These are phyloP conservation scores for Penicillium flavigenum DNA, from an alignment of 495 filamentous ascomycete genomes.

Conservation along the genomic window DNA sequence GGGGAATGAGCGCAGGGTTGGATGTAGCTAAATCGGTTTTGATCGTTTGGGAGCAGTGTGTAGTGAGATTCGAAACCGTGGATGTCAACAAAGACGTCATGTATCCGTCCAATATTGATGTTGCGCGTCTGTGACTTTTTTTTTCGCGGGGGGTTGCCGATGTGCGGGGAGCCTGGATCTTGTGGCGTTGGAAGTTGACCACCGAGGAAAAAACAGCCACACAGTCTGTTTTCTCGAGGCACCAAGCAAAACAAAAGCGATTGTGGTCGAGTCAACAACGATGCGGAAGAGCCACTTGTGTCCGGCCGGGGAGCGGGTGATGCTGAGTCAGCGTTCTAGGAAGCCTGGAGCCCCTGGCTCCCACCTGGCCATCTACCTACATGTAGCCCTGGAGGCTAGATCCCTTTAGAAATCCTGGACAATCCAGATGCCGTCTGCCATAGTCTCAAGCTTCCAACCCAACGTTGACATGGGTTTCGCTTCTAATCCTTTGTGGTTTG, in stretches of 20 bases:
- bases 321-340: conserved; percentile 35
- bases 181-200: neutral
- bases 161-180: conserved; percentile 8
- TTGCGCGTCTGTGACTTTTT: conserved; percentile 29
- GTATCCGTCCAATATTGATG: conserved; percentile 30
- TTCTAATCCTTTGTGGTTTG: too few relatives aligned
- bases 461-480: too few relatives aligned
- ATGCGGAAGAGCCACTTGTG: conserved; percentile 45
- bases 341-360: neutral
- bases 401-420: too few relatives aligned
- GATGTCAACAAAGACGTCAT: conserved; percentile 51
- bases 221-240: conserved; percentile 11
- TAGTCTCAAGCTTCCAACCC: too few relatives aligned
- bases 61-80: conserved; percentile 21
- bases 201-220: conserved; percentile 8
- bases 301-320: conserved; percentile 22
- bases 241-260: conserved; percentile 21
- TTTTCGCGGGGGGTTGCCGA: conserved; percentile 15
- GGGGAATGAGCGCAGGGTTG: conserved; percentile 1
- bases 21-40: conserved; percentile 8
- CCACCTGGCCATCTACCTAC: too few relatives aligned
- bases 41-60: conserved; percentile 15
- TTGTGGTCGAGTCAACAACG: conserved; percentile 23
- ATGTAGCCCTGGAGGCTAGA: too few relatives aligned
- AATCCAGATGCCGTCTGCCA: too few relatives aligned